Base-by-base conservation (phyloP, 306 rosid genomes). In the Phaseolus lunatus region DNA sequence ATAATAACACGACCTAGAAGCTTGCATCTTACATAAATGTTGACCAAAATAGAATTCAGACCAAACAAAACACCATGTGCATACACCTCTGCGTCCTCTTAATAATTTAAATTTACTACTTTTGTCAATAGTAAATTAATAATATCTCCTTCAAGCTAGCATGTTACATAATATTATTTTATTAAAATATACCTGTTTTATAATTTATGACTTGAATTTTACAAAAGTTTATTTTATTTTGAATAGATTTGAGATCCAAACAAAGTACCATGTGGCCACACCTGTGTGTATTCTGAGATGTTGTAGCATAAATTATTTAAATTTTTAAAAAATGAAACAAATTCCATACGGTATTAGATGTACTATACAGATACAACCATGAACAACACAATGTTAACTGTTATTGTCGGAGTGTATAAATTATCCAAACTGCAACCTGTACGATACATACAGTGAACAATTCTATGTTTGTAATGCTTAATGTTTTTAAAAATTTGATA, bases 11-110 rank as follows among this genome's bases (percentile, higher is more conserved):
- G 15, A 1, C 7, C 45, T 62, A 7, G 68, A 62, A 7, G 68
- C 44, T 31, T 62, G 24, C 68, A 62, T 33, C 45, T 62, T 62
- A 62, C 68, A 62, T 33, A 62, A 62, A 59, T 62, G 45, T 62
- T 62, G 45, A 62, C 4, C 0, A 61, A n/a, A 62, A 33, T 20
- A 23, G 5, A 62, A 62, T n/a, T 62, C 4, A 62, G 68, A 62
- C 3, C 45, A 62, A 33, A 62, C 26, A 62, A 15, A 31, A 8
- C 14, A n/a, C 43, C 68, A 31, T 62, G 68, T 62, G 68, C 45
- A 44, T 29, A 29, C 43, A 29, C 67, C 67, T 59, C 5, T 27
- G 20, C 22, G 13, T 27, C 43, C 43, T 59, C 67, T 29, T 20
- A 59, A 59, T 26, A 2, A 27, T 59, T 59, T 37, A 7, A 37